Conservation (phyloP, 139 green algal genomes). For the Chlorella sp. region DNA sequence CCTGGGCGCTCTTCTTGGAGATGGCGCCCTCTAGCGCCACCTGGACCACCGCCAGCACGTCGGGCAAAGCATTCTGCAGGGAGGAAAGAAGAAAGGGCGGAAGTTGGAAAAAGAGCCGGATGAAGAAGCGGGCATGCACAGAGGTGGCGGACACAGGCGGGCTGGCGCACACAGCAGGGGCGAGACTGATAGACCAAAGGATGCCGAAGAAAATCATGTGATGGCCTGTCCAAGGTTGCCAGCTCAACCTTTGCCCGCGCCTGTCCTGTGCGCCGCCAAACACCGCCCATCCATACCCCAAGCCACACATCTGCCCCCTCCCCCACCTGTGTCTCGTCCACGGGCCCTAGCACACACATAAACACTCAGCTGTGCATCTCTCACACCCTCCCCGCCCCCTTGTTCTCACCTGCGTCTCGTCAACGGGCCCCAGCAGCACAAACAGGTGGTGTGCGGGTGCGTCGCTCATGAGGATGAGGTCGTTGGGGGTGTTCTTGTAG, state of each 20-base stretch:
- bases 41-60: slow-evolving; percentile 93
- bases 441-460: slow-evolving; percentile 98
- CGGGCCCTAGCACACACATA: background rate
- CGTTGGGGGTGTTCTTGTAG: slow-evolving; percentile 99
- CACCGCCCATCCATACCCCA: background rate
- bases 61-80: slow-evolving; percentile 70
- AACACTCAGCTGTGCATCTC: background rate
- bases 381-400: too few species aligned
- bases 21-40: slow-evolving; percentile 94
- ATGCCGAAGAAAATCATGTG: too few species aligned
- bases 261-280: background rate
- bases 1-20: slow-evolving; percentile 68
- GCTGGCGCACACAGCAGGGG: background rate
- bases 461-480: slow-evolving; percentile 92
- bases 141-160: background rate
- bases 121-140: background rate
- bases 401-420: slow-evolving; percentile 74
- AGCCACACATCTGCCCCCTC: background rate
- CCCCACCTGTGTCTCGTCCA: too few species aligned
- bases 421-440: slow-evolving; percentile 92
- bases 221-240: background rate
- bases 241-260: background rate
- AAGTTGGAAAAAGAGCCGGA: background rate
- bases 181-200: too few species aligned
- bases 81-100: background rate